Conservation (phyloP, 2,329 filamentous ascomycete genomes). For the Conoideocrella luteorostrata region DNA sequence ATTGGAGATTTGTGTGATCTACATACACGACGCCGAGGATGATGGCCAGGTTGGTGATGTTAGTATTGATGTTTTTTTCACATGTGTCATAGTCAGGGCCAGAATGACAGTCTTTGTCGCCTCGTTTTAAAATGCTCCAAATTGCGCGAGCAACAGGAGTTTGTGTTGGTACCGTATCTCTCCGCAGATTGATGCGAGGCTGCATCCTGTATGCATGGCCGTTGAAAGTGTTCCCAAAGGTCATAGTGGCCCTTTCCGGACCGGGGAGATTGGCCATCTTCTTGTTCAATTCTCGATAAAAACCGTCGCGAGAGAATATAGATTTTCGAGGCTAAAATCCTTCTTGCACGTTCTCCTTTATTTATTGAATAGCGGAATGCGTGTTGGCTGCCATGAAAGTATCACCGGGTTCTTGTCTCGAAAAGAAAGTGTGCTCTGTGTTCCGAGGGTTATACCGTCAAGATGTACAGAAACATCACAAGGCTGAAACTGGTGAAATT, state of each 20-base stretch:
- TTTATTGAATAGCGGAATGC: constrained; percentile 9
- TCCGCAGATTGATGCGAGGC: constrained; percentile 20
- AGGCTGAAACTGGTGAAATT: background rate
- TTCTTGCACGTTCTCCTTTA: background rate
- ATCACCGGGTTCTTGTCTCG: background rate
- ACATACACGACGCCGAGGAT: constrained; percentile 66
- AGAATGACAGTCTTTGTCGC: constrained; percentile 6
- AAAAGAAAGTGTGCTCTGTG: background rate
- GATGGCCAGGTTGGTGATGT: constrained; percentile 58
- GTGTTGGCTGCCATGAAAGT: constrained; percentile 17
- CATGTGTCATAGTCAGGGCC: constrained; percentile 35
- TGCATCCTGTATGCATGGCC: constrained; percentile 17
- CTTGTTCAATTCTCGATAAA: constrained; percentile 9
- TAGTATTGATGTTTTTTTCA: constrained; percentile 51
- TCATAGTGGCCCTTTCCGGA: background rate
- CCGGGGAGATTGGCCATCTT: constrained; percentile 7
- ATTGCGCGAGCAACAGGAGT: constrained; percentile 4
- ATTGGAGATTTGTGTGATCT: background rate
- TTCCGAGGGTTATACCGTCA: background rate
- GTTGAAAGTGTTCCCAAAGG: constrained; percentile 11
- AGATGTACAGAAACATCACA: background rate
- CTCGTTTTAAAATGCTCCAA: constrained; percentile 11
- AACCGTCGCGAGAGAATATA: background rate
- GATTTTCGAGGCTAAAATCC: background rate
- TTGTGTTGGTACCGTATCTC: constrained; percentile 9